Evolutionary conservation across 148 eudicot genomes (phyloP), one percentile per base, ranked within the genome.

Genomic region (Amaranthus cruentus): DNA sequence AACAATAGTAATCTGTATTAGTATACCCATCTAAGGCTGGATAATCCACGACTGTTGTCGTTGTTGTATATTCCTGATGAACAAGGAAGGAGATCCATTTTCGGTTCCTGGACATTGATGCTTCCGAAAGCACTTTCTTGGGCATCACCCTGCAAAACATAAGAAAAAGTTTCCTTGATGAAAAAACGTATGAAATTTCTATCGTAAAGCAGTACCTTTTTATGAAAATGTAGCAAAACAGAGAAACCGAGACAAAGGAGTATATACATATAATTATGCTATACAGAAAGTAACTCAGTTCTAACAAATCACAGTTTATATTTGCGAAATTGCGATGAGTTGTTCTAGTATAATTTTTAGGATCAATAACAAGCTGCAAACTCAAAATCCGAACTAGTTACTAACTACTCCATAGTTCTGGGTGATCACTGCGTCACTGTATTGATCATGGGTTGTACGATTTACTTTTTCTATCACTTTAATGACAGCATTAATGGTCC

Each of bases 21-120:
- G 49, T 55, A 48, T 86, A 87, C 93, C 89, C 85, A 87, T 72
- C 77, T 88, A 61, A 89, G 77, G 73, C 76, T 78, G 71, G 87
- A 84, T 46, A 85, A 73, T 44, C 87, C 94, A 7, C 83, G 82
- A 84, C 88, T 87, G 66, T 79, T 83, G 66, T 88, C 89, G 14
- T 79, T 78, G 69, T 77, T 76, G 47, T 57, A 70, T 55, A 71
- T 48, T 75, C 79, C 83, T 28, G 28, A 4, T 10, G 83, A 76
- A 69, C 72, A 66, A 73, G 87, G 69, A n/a, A 77, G 54, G 46
- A 75, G 54, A 13, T 75, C 80, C 15, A 81, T 81, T 79, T 82
- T 87, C 46, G 85, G 54, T 73, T 78, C 87, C 74, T 80, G 88
- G 74, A 42, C 62, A 67, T 81, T 66, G 78, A 65, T 71, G 78